Base-by-base conservation (phyloP, 2,329 filamentous ascomycete genomes). In the Escovopsis sp. region DNA sequence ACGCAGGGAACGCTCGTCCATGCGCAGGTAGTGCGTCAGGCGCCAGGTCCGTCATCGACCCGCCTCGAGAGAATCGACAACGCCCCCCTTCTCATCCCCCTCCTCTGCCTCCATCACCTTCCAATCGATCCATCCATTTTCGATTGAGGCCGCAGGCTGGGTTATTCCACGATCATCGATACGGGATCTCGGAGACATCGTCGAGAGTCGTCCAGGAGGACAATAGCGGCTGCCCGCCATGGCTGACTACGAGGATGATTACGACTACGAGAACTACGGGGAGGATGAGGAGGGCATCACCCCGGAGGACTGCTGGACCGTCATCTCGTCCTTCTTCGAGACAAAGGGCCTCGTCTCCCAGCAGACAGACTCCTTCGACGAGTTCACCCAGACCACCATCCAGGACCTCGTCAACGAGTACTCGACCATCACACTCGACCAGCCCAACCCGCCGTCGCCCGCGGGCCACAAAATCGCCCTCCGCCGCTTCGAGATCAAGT, bases 321-420 rank as follows among this genome's bases (percentile, higher is more conserved):
- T 96, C 52, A 96, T 98, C 55, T 86, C 83, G 38, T 82, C 90
- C 9, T 96, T 94, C 66, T 98, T 98, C 63, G 85, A 94, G 48
- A 73, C 77, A 43, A 98, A 96, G 62, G 88, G 90, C 50, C 71
- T 98, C 23, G 90, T 94, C 16, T 94, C 90, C 13, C 88, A 98
- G 61, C 90, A 98, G 65, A 78, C 96, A 43, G 88, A 96, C 56
- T 98, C 92, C 0, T 98, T 94, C 61, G 86, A 98, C 61, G 87
- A 96, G 55, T 98, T 98, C 52, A 87, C 90, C 38, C 78, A 80
- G 40, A 86, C 83, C 16, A 94, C 87, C 1, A 88, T 98, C 60
- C 87, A 96, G 53, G 84, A 94, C 49, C 75, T 98, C 40, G 81
- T 98, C 40, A 79, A 86, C 50, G 90, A 96, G 57, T 88, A 94